Evolutionary conservation across 768 basidiomycete genomes (phyloP), one percentile per base, ranked within the genome.

Genomic region (Lentinula sp.): DNA sequence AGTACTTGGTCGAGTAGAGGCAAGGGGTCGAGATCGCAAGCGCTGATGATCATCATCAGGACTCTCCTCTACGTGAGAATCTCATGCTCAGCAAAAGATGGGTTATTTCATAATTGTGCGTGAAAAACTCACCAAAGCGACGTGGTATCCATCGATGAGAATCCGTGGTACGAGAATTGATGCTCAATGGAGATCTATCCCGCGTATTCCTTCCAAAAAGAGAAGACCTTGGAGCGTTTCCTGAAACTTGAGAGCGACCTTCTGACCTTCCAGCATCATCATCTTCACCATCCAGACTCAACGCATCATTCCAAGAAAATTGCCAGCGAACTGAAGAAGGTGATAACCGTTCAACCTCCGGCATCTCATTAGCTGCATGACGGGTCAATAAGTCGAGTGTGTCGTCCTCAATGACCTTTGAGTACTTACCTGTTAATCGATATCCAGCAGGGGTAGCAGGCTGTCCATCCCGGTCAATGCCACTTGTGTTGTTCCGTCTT

Each of bases 221-320:
- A 11, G 48, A 59, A 46, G 57, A 59, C 37, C 57, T 50, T 4
- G 43, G 57, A 49, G 23, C 15, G 21, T 32, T 32, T n/a, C 4
- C 10, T 43, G 48, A 11, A 18, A 10, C 21, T 48, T 23, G 18
- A 2, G 21, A 23, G 21, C 21, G 18, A 9, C 21, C 46, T 2
- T 23, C 18, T 48, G 3, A 9, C 21, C 46, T 48, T 48, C 46
- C 16, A 43, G 11, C 13, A n/a, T 43, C 57, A 5, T 59, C 46
- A 21, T 50, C 57, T 16, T 50, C 35, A 60, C 35, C n/a, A 11
- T 60, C 59, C 28, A 8, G 21, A 59, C 42, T 45, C 45, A 60
- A 32, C 31, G 59, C 59, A 34, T 60, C 59, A 43, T 51, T 60
- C 59, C 59, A 60, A 31, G 49, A 51, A 28, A 60, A 52, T 39